These are phyloP conservation scores for Leucogyrophana mollusca DNA, from an alignment of 768 basidiomycete genomes.

Conservation along the genomic window DNA sequence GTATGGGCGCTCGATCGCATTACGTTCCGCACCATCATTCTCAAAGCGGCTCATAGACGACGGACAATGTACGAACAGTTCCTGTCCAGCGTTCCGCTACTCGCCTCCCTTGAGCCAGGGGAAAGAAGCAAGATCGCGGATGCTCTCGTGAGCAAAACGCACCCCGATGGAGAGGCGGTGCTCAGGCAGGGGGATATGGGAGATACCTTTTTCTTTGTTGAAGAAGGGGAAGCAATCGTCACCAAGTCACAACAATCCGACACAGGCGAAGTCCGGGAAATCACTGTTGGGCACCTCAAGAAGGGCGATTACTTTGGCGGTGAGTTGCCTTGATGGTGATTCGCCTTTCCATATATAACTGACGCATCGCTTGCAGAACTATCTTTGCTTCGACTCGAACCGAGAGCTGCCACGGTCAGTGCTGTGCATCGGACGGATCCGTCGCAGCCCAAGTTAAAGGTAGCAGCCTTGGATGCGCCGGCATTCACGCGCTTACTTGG, in stretches of 20 bases:
- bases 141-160: constrained; percentile 81
- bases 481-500: constrained; percentile 94
- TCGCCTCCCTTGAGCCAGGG: constrained; percentile 80
- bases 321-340: constrained; percentile 33
- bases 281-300: constrained; percentile 70
- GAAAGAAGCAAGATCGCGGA: constrained; percentile 98
- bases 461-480: constrained; percentile 89
- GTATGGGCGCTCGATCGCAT: constrained; percentile 97
- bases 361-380: constrained; percentile 58
- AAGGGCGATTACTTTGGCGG: constrained; percentile 99
- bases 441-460: constrained; percentile 70
- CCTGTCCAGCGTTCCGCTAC: constrained; percentile 84
- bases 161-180: constrained; percentile 82
- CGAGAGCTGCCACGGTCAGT: constrained; percentile 96
- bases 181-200: constrained; percentile 94
- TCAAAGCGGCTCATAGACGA: constrained; percentile 87
- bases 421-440: constrained; percentile 52
- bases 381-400: constrained; percentile 82
- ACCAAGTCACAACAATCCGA: constrained; percentile 69
- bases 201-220: constrained; percentile 96
- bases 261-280: constrained; percentile 57
- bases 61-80: constrained; percentile 97
- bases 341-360: not conserved
- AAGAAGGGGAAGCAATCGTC: constrained; percentile 88
- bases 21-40: constrained; percentile 96